Evolutionary conservation across 1,284 basidiomycete genomes (phyloP), one percentile per base, ranked within the genome.

Genomic region (Sparassis latifolia): DNA sequence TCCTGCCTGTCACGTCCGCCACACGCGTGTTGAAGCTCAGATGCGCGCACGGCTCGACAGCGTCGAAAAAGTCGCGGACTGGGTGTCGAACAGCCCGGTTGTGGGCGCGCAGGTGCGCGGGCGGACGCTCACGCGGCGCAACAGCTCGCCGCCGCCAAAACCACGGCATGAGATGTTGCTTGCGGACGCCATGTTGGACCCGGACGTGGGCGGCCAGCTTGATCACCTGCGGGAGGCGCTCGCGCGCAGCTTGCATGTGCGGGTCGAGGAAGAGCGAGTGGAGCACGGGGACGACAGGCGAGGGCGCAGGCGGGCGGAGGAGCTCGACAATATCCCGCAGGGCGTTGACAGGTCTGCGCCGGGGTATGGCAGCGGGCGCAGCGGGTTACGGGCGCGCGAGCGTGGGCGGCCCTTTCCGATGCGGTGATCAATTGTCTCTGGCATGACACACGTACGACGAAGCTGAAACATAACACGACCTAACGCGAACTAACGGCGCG

Each of bases 31-130:
- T 32, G 53, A 54, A 49, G 52, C 55, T 27, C 55, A 58, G 10
- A 52, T 52, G 9, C 63, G 64, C 40, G 60, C 62, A 29, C 62
- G 65, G n/a, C 45, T 66, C 29, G 62, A 66, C 55, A 67, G 64
- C 57, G 55, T 66, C 52, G 65, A 67, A 54, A 67, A 67, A 50
- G 64, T 66, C 40, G 54, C 56, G 29, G 63, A 64, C 48, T 67
- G 65, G 65, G 62, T 67, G n/a, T 62, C 64, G n/a, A 58, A 58
- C 52, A 64, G 62, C 57, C 62, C 64, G 7, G 64, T 60, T 2
- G 54, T 62, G 35, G 50, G 53, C 28, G 52, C 52, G 3, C 54
- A 50, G 20, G 48, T 53, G 37, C 58, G 58, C 41, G 53, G 55
- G 32, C 52, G 47, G 48, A 51, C 52, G 12, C 50, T 35, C 45